Conservation (phyloP, 192 early-diverging fungal genomes). For the Fimicolochytrium jonesii region DNA sequence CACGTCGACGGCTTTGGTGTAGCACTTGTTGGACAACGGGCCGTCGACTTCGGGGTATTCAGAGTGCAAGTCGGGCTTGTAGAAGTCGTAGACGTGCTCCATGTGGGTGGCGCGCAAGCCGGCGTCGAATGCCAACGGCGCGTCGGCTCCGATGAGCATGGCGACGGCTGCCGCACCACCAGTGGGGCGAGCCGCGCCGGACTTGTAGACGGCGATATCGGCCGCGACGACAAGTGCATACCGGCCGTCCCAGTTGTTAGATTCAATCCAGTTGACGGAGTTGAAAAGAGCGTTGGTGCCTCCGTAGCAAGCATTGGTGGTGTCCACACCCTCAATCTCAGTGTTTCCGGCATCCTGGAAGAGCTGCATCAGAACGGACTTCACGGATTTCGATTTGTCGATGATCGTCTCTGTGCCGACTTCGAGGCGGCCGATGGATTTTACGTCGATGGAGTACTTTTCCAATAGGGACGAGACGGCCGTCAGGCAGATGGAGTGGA, state of each 20-base stretch:
- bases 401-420: slow-evolving; percentile 99
- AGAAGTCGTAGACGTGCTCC: slow-evolving; percentile 98
- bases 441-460: slow-evolving; percentile 83
- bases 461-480: slow-evolving; percentile 89
- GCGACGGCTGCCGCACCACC: slow-evolving; percentile 90
- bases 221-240: slow-evolving; percentile 66
- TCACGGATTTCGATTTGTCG: slow-evolving; percentile 98
- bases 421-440: slow-evolving; percentile 88
- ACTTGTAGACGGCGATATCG: slow-evolving; percentile 95
- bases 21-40: slow-evolving; percentile 87
- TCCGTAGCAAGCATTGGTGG: slow-evolving; percentile 99
- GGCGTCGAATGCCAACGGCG: slow-evolving; percentile 88
- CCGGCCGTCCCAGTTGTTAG: slow-evolving; percentile 90
- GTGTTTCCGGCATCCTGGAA: slow-evolving; percentile 88
- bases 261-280: slow-evolving; percentile 96
- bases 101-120: slow-evolving; percentile 87
- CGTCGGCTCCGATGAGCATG: slow-evolving; percentile 88
- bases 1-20: slow-evolving; percentile 83
- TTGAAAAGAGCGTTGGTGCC: slow-evolving; percentile 95
- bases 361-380: slow-evolving; percentile 93
- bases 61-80: slow-evolving; percentile 96
- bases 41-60: slow-evolving; percentile 99
- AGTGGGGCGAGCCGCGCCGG: slow-evolving; percentile 86
- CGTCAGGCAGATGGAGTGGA: slow-evolving; percentile 82
- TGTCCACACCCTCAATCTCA: slow-evolving; percentile 94